Conservation (phyloP, 2,329 filamentous ascomycete species). For the Xylaria multiplex region DNA sequence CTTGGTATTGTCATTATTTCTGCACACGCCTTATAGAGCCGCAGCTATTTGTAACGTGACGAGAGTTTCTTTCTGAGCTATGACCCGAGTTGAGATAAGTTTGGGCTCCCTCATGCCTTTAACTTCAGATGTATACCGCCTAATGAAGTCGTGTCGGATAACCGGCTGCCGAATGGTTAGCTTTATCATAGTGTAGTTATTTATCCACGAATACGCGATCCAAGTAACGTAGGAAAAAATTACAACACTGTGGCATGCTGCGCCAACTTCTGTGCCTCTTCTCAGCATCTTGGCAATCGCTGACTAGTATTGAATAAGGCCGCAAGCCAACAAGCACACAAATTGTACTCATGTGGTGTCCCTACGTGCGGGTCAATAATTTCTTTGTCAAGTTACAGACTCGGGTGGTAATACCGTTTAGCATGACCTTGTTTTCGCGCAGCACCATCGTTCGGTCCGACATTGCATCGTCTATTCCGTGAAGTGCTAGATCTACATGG, state of each 20-base stretch:
- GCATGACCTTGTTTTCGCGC: neutral
- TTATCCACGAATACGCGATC: constrained; percentile 24
- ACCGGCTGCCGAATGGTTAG: constrained; percentile 16
- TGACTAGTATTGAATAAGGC: neutral
- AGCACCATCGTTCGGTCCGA: neutral
- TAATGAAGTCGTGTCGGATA: constrained; percentile 16
- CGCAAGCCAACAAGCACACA: neutral
- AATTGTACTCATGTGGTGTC: neutral
- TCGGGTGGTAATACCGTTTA: neutral
- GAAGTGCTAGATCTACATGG: neutral
- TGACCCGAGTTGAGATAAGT: neutral
- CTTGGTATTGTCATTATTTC: too few species aligned
- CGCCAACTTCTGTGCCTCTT: neutral
- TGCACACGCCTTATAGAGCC: neutral
- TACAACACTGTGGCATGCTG: neutral
- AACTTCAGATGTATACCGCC: constrained; percentile 14
- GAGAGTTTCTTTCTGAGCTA: neutral
- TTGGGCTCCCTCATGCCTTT: constrained; percentile 12
- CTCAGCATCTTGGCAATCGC: neutral
- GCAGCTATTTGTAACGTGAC: neutral
- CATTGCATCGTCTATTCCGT: neutral
- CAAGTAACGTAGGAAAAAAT: neutral
- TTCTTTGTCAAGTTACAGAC: too few species aligned
- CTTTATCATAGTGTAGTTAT: constrained; percentile 18
- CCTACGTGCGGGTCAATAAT: too few species aligned